Evolutionary conservation across 768 basidiomycete genomes (phyloP), one percentile per base, ranked within the genome.

Genomic region (Termitomyces eurrhizus): DNA sequence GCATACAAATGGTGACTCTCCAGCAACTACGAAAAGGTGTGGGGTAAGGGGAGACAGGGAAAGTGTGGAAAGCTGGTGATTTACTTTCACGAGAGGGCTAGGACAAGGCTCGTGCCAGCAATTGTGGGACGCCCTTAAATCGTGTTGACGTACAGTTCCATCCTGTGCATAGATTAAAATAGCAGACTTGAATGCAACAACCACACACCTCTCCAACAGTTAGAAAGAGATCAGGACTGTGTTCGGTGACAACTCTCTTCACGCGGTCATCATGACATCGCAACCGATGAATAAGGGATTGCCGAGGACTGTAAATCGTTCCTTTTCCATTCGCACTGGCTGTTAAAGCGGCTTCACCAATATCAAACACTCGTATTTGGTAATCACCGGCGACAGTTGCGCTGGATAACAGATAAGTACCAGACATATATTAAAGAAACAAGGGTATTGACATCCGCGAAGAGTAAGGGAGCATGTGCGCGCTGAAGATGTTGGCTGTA

Each of bases 91-190:
- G 16, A 96, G 76, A 2, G 92, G 88, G 18, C 86, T 75, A 26
- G 92, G 87, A 69, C 93, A 96, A 11, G 75, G 68, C 12, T 71
- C 74, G 16, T 69, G 65, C 33, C 72, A 64, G 73, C 93, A 96
- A n/a, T 72, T 72, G 71, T 95, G 90, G 14, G 80, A 73, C 11
- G 81, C 80, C 55, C 93, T 79, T 48, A 95, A 73, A 69, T 96
- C 93, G 69, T 95, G 93, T 68, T 95, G 93, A 29, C 93, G 83
- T 11, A 95, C 92, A 33, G 87, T 82, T 4, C 92, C 93, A 73
- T 96, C 93, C 88, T 93, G 68, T 36, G 33, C 18, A 45, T 2
- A 57, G 7, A 11, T 26, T 13, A 26, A 26, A 42, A 42, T 8
- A 41, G 32, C 24, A 16, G 4, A 5, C 26, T 35, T 49, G 21